A percentile compares a stretch with the other conserved stretches of the same genome.
Conservation (phyloP, 768 basidiomycete species). For the Lactarius pseudohatsudake region DNA sequence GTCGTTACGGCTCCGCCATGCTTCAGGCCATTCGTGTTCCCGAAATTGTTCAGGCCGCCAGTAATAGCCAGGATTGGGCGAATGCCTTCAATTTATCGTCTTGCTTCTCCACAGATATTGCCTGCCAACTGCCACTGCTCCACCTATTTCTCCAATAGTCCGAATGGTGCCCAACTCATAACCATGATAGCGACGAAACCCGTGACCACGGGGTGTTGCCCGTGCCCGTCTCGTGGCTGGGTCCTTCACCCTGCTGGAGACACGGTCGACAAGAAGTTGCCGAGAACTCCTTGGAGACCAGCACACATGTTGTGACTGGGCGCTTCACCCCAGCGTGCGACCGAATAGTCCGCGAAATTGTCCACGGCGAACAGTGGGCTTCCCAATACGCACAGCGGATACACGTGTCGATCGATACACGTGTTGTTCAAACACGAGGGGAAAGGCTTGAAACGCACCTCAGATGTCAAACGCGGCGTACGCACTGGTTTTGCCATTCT, state of each 20-base stretch:
- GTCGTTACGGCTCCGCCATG: background rate
- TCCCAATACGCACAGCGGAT: constrained; percentile 43
- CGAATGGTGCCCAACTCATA: constrained; percentile 1
- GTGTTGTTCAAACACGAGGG: background rate
- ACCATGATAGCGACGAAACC: background rate
- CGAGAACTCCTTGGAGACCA: background rate
- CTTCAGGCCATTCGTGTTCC: background rate
- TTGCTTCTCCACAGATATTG: constrained; percentile 1
- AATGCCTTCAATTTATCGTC: background rate
- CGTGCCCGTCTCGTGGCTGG: background rate
- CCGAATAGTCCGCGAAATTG: constrained; percentile 44
- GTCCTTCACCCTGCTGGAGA: background rate
- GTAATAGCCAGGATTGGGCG: background rate
- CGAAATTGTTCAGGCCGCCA: background rate
- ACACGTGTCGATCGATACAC: background rate
- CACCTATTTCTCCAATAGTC: constrained; percentile 7
- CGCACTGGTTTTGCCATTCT: background rate
- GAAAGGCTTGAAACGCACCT: background rate
- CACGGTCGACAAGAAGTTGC: background rate
- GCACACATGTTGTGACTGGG: constrained; percentile 38
- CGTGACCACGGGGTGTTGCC: background rate
- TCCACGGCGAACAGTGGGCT: constrained; percentile 40
- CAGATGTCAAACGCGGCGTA: background rate
- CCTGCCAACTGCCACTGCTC: constrained; percentile 15
- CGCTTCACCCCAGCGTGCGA: constrained; percentile 42